phyloP scores from a whole-genome alignment of 306 rosid species.

The Dryas alaskensis region DNA sequence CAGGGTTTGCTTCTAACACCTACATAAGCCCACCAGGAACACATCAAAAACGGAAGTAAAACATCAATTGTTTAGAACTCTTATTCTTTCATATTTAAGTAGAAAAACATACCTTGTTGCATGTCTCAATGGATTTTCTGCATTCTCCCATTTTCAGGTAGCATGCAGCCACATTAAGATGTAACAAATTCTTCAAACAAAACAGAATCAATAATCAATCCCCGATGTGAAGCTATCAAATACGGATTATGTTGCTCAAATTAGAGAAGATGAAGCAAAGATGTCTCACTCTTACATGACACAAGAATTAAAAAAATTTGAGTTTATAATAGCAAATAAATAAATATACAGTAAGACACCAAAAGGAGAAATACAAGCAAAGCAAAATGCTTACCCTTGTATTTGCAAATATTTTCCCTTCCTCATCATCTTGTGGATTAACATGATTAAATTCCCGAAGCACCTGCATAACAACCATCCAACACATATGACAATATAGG shows the following conservation, averaged over 20 bases:
- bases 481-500: conserved; percentile 26
- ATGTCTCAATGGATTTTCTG: conserved; percentile 78
- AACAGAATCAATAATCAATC: conserved; percentile 25
- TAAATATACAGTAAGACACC: not conserved
- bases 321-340: not conserved
- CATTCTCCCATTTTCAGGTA: conserved; percentile 78
- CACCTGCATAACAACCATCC: conserved; percentile 53
- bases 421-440: conserved; percentile 95
- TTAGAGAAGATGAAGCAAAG: not conserved
- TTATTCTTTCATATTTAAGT: not conserved
- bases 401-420: conserved; percentile 74
- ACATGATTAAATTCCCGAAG: conserved; percentile 98
- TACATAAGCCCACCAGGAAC: conserved; percentile 32
- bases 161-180: conserved; percentile 90
- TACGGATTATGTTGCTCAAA: not conserved
- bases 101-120: conserved; percentile 70
- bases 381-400: conserved; percentile 60
- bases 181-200: conserved; percentile 69
- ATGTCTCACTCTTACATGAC: not conserved
- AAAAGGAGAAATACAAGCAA: not conserved
- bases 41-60: conserved; percentile 15
- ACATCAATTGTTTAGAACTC: conserved; percentile 1
- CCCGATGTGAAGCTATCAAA: not conserved
- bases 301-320: not conserved
- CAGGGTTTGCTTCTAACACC: conserved; percentile 94